Evolutionary conservation across 2,329 filamentous ascomycete species (phyloP).

Genomic region (Penicillium sp.): DNA sequence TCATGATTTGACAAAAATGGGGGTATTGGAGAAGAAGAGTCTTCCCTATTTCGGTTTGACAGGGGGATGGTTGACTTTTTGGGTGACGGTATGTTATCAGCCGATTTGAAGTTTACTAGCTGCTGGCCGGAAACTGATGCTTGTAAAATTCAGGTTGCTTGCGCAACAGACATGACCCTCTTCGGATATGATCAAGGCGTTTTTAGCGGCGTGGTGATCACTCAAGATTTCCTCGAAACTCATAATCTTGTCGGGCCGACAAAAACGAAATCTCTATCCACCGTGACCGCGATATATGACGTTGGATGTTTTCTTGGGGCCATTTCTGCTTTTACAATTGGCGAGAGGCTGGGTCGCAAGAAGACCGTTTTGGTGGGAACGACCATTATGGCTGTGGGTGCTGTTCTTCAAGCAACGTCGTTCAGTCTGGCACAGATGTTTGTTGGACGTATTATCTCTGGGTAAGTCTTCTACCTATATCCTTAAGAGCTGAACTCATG

Average conservation of each 20-base stretch:
- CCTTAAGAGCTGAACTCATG: not conserved
- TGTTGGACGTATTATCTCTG: conserved; percentile 48
- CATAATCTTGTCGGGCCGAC: conserved; percentile 49
- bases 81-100: conserved; percentile 8
- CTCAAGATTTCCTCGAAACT: conserved; percentile 55
- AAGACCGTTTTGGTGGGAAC: conserved; percentile 53
- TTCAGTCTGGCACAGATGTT: conserved; percentile 56
- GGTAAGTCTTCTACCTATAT: not conserved
- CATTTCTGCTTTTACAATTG: conserved; percentile 45
- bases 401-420: conserved; percentile 52
- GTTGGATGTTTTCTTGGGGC: conserved; percentile 65
- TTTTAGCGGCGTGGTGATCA: conserved; percentile 54
- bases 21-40: not conserved
- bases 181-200: conserved; percentile 58
- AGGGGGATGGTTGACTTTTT: conserved; percentile 7
- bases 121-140: not conserved
- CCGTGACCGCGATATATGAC: conserved; percentile 62
- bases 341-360: conserved; percentile 53
- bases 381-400: conserved; percentile 54
- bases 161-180: conserved; percentile 49
- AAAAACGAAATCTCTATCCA: conserved; percentile 42
- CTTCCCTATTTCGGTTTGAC: conserved; percentile 4
- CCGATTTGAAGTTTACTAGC: not conserved
- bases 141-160: conserved; percentile 8
- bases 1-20: not conserved